Evolutionary conservation across 768 basidiomycete genomes (phyloP), one percentile per base, ranked within the genome.

Genomic region (Solioccasus polychromus): DNA sequence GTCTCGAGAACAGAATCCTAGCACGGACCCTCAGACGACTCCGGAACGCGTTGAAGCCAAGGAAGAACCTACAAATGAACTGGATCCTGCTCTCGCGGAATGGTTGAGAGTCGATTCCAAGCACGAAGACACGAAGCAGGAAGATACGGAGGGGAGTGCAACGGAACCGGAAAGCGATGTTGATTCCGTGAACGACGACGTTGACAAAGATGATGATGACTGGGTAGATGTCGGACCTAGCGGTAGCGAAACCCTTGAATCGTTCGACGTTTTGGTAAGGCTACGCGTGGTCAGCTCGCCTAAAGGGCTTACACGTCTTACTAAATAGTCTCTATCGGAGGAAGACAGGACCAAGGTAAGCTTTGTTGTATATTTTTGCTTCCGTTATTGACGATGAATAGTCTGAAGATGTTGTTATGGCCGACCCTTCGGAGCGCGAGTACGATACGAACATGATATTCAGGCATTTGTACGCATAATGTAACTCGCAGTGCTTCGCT

Each of bases 371-470:
- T 47, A 1, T 25, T 45, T 20, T 11, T 22, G 9, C 4, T 22
- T 22, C 26, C 10, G 17, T 36, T 20, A 8, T 42, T 50, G 30
- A 51, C 18, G 8, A 36, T 18, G 15, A 35, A 5, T 17, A 60
- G 58, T 18, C 40, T 8, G 45, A 55, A 40, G 73, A 76, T 48
- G 69, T 73, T 17, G 72, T 64, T 17, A 92, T 93, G 88, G 91
- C 88, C 11, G 88, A 89, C 56, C 74, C 69, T 23, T 73, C 79
- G 1, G 87, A 80, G 2, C 82, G 78, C 74, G 81, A 85, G 51
- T 94, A 95, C 48, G 91, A 95, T 63, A 73, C 80, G 35, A 78
- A 81, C 19, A 67, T 71, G 51, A 89, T 94, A 42, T 95, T 96
- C 69, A 82, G 65, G 54, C 90, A 96, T 68, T 64, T 94, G 87